Conservation (phyloP, 306 rosid species). For the Lagenaria siceraria region DNA sequence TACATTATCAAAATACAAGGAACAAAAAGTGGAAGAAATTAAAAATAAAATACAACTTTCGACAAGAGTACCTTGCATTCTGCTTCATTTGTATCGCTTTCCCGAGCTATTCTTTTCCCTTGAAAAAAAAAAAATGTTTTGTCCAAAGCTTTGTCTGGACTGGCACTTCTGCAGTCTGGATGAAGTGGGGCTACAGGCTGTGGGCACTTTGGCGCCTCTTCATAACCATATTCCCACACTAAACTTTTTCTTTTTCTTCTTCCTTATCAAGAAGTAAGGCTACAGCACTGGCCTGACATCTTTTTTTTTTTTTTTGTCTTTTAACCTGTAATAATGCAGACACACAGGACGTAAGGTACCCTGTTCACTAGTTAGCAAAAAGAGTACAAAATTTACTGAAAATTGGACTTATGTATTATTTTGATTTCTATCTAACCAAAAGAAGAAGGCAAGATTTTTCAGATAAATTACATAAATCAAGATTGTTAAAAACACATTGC, state of each 20-base stretch:
- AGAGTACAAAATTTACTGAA: neutral
- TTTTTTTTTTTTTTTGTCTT: neutral
- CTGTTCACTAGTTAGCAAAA: neutral
- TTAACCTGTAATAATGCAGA: neutral
- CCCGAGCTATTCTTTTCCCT: neutral
- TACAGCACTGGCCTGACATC: constrained; percentile 3
- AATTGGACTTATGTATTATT: neutral
- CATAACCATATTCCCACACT: constrained; percentile 9
- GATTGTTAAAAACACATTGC: neutral
- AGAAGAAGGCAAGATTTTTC: neutral
- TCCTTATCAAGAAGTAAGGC: neutral
- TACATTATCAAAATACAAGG: constrained; percentile 1
- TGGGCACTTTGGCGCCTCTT: constrained; percentile 21
- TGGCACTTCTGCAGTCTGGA: neutral
- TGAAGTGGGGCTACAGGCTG: neutral
- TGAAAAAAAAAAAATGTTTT: neutral
- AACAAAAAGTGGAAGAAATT: neutral
- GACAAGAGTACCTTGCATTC: constrained; percentile 7
- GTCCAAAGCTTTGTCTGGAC: constrained; percentile 3
- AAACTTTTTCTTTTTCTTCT: neutral
- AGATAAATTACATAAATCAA: neutral
- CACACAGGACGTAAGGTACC: neutral
- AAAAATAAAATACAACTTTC: constrained; percentile 4
- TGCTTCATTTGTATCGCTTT: constrained; percentile 1
- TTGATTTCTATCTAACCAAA: neutral